phyloP scores from a whole-genome alignment of 768 basidiomycete genomes.

The Vishniacozyma victoriae region DNA sequence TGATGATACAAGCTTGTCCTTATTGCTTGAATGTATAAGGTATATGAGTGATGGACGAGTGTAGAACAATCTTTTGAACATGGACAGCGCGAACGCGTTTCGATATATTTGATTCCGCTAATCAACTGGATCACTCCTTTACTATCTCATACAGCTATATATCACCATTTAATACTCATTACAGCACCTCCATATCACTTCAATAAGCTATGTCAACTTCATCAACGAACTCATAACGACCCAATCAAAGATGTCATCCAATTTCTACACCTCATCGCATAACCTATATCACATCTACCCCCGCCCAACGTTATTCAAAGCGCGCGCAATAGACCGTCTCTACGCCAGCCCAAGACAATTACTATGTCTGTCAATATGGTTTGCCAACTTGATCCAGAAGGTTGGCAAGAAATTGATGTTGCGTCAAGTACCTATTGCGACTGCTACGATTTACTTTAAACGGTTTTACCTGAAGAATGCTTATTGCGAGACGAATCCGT shows the following conservation, averaged over 20 bases:
- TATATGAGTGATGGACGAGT: too few species aligned
- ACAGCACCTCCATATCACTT: too few species aligned
- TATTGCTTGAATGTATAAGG: too few species aligned
- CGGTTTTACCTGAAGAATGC: slow-evolving; percentile 95
- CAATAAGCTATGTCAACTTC: too few species aligned
- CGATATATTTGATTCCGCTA: too few species aligned
- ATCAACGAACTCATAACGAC: too few species aligned
- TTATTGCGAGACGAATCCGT: slow-evolving; percentile 93
- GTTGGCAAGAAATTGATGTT: slow-evolving; percentile 76
- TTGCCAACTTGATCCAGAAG: slow-evolving; percentile 74
- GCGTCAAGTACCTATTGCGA: slow-evolving; percentile 85
- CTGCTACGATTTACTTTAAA: slow-evolving; percentile 88
- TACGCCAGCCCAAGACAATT: slow-evolving; percentile 77
- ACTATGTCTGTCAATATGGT: slow-evolving; percentile 79
- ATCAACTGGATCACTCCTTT: too few species aligned
- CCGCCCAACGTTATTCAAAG: slow-evolving; percentile 63
- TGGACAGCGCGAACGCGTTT: too few species aligned
- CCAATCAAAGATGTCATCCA: slow-evolving; percentile 49
- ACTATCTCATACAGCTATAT: too few species aligned
- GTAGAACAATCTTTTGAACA: too few species aligned
- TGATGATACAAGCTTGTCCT: too few species aligned
- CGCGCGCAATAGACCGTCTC: slow-evolving; percentile 69
- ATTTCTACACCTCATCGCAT: slow-evolving; percentile 90
- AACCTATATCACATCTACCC: slow-evolving; percentile 89
- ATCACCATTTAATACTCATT: too few species aligned